Conservation (phyloP, 2,329 filamentous ascomycete genomes). For the Fusarium coicis region DNA sequence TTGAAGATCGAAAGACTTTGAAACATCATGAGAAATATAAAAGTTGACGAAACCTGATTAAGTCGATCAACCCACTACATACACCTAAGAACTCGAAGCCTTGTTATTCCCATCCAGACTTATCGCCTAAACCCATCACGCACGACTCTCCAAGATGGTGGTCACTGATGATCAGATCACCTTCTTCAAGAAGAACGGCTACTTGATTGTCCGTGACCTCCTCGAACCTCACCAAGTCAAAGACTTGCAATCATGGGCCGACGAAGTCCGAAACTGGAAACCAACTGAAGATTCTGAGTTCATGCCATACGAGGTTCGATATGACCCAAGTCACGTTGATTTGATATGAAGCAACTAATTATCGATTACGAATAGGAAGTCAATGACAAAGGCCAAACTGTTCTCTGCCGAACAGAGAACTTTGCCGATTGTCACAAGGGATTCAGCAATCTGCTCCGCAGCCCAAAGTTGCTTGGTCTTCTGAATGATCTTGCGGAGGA, state of each 20-base stretch:
- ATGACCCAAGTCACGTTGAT: accelerated
- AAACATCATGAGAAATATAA: neutral
- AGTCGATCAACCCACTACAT: accelerated
- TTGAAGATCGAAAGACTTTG: accelerated
- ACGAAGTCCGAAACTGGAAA: neutral
- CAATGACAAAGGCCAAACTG: neutral
- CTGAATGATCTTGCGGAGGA: neutral
- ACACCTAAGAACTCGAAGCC: accelerated
- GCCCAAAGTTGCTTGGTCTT: neutral
- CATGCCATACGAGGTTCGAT: neutral
- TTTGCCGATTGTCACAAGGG: neutral
- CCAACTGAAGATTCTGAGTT: neutral
- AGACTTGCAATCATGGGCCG: neutral
- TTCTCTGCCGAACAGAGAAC: neutral
- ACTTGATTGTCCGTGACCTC: neutral
- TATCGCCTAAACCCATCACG: neutral
- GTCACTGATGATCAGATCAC: neutral
- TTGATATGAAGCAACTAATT: neutral
- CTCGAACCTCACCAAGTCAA: neutral
- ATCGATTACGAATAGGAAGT: neutral
- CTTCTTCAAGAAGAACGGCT: neutral
- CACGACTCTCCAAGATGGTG: neutral
- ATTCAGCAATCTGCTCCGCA: neutral
- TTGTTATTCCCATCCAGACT: accelerated
- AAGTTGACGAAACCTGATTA: accelerated